Evolutionary conservation across 805 yeast genomes (phyloP).

Genomic region (Middelhovenomyces tepae): DNA sequence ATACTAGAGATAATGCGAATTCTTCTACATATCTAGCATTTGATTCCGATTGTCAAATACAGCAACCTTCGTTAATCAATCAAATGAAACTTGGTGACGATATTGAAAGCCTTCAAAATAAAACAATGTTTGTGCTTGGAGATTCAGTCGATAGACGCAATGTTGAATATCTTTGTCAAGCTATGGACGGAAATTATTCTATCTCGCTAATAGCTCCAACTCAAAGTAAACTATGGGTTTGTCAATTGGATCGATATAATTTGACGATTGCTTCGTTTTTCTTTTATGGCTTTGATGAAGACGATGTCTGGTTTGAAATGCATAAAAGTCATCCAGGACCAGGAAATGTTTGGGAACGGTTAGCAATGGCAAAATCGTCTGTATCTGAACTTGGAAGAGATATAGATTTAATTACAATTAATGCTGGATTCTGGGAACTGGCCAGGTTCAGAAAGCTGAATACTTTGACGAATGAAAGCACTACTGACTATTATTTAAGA

Average conservation of each 20-base stretch:
- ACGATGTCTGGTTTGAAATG: constrained; percentile 10
- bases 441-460: constrained; percentile 9
- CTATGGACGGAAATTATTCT: constrained; percentile 4
- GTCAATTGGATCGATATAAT: constrained; percentile 7
- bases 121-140: constrained; percentile 8
- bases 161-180: constrained; percentile 7
- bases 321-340: constrained; percentile 9
- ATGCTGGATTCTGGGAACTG: constrained; percentile 11
- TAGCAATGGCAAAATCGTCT: constrained; percentile 3
- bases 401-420: constrained; percentile 6
- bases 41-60: too few species aligned
- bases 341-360: constrained; percentile 6
- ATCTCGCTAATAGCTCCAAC: too few species aligned
- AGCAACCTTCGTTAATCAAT: constrained; percentile 5
- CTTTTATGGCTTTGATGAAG: constrained; percentile 9
- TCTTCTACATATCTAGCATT: too few species aligned
- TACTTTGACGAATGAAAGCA: constrained; percentile 3
- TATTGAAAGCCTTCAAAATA: constrained; percentile 4
- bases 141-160: constrained; percentile 9
- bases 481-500: constrained; percentile 5
- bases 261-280: constrained; percentile 7
- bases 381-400: constrained; percentile 5
- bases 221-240: constrained; percentile 5
- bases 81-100: constrained; percentile 6
- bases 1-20: too few species aligned